phyloP scores from a whole-genome alignment of 169 alveolate species.

The Plasmodium coatneyi region DNA sequence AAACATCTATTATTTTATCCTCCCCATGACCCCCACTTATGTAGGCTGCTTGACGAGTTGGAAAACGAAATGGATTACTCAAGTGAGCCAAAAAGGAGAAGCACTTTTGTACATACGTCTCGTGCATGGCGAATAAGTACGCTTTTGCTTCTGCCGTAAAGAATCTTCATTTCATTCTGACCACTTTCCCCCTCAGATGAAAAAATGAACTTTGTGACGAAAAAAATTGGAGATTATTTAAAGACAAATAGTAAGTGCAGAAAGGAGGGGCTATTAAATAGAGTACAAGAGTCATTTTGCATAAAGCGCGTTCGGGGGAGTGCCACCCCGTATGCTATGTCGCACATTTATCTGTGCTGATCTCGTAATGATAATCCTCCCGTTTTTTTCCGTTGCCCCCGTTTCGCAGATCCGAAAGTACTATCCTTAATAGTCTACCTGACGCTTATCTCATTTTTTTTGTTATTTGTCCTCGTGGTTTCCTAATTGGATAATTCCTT shows the following conservation, averaged over 20 bases:
- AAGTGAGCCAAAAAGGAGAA: slow-evolving; percentile 24
- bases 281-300: neutral
- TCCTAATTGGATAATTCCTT: neutral
- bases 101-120: neutral
- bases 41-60: slow-evolving; percentile 66
- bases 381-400: slow-evolving; percentile 13
- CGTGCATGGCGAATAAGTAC: neutral
- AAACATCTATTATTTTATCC: neutral
- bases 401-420: slow-evolving; percentile 19
- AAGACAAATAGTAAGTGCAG: slow-evolving; percentile 76
- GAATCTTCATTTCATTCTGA: neutral
- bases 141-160: neutral
- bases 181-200: slow-evolving; percentile 53
- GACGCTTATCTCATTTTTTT: slow-evolving; percentile 14
- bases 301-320: neutral
- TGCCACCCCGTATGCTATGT: neutral
- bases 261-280: neutral
- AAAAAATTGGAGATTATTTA: slow-evolving; percentile 63
- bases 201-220: slow-evolving; percentile 82
- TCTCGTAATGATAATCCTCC: slow-evolving; percentile 1
- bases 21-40: neutral
- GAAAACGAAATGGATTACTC: slow-evolving; percentile 74
- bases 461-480: slow-evolving; percentile 37
- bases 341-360: neutral
- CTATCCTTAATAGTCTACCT: slow-evolving; percentile 51